These are phyloP conservation scores for Saccharomycopsis amapae DNA, from an alignment of 805 yeast genomes.

Conservation along the genomic window DNA sequence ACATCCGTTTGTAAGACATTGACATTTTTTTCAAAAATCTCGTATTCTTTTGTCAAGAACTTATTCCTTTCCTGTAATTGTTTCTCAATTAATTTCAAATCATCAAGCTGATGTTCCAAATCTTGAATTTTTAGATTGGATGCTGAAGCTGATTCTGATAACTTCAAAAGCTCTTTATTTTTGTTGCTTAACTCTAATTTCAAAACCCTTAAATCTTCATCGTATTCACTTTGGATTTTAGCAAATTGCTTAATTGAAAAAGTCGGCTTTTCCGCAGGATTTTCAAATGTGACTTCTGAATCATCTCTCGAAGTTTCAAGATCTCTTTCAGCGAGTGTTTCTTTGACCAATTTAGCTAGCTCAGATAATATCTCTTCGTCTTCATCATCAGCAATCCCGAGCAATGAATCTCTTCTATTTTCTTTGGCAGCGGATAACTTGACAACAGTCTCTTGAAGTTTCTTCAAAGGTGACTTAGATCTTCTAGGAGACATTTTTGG, in stretches of 20 bases:
- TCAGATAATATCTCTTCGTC: slow-evolving; percentile 19
- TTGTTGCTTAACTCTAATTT: slow-evolving; percentile 19
- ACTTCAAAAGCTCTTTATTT: slow-evolving; percentile 8
- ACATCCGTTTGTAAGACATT: slow-evolving; percentile 8
- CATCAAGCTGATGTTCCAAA: slow-evolving; percentile 12
- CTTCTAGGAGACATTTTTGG: background rate
- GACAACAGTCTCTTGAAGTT: background rate
- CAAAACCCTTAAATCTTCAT: slow-evolving; percentile 18
- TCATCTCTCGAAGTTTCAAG: background rate
- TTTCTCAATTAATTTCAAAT: slow-evolving; percentile 19
- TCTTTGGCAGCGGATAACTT: background rate
- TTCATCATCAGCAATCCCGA: slow-evolving; percentile 16
- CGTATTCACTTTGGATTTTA: slow-evolving; percentile 22
- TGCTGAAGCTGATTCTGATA: slow-evolving; percentile 14
- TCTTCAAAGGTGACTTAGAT: background rate
- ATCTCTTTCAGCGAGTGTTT: slow-evolving; percentile 8
- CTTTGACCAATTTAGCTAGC: slow-evolving; percentile 17
- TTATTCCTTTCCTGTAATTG: slow-evolving; percentile 21
- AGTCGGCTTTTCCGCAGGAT: slow-evolving; percentile 18
- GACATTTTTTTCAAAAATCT: slow-evolving; percentile 20
- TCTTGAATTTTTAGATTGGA: slow-evolving; percentile 5
- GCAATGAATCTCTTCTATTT: slow-evolving; percentile 6
- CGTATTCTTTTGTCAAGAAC: slow-evolving; percentile 22
- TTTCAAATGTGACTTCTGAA: slow-evolving; percentile 6
- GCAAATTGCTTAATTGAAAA: slow-evolving; percentile 23